Percentiles rank a stretch among this genome's conserved stretches.
Evolutionary conservation across 2,329 filamentous ascomycete species (phyloP).

Genomic region (Talaromyces rugulosus): DNA sequence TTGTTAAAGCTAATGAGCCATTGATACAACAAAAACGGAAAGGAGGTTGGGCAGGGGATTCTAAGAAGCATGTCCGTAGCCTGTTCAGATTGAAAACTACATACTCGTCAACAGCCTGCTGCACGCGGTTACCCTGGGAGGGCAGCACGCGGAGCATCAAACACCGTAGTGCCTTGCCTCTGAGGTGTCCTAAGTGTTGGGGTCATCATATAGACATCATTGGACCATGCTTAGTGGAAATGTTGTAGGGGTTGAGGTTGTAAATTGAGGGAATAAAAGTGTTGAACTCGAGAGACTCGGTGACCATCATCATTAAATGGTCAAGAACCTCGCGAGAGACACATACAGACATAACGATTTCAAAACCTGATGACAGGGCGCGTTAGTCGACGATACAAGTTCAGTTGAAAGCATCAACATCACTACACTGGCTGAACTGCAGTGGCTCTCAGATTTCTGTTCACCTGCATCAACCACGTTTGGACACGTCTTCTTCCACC

Average conservation of each 20-base stretch:
- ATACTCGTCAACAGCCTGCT: slow-evolving; percentile 36
- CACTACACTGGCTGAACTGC: slow-evolving; percentile 7
- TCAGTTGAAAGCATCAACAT: not conserved
- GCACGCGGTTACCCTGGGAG: slow-evolving; percentile 24
- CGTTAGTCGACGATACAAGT: not conserved
- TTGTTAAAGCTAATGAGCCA: not conserved
- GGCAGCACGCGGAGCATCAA: slow-evolving; percentile 29
- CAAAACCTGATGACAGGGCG: not conserved
- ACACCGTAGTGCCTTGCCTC: slow-evolving; percentile 18
- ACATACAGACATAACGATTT: not conserved
- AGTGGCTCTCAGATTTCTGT: slow-evolving; percentile 46
- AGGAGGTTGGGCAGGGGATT: not conserved
- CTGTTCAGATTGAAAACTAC: slow-evolving; percentile 44
- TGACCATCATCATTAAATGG: slow-evolving; percentile 11
- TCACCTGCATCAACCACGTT: slow-evolving; percentile 41
- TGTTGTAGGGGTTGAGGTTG: not conserved
- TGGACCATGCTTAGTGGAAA: slow-evolving; percentile 7
- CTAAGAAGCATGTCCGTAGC: slow-evolving; percentile 12
- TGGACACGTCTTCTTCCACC: slow-evolving; percentile 36
- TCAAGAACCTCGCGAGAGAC: not conserved
- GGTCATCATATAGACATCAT: slow-evolving; percentile 26
- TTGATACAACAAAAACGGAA: not conserved
- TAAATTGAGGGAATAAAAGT: not conserved
- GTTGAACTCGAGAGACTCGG: not conserved
- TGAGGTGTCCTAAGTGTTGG: slow-evolving; percentile 22